Conservation (phyloP, 139 green algal genomes). For the Diplosphaera chodatii region DNA sequence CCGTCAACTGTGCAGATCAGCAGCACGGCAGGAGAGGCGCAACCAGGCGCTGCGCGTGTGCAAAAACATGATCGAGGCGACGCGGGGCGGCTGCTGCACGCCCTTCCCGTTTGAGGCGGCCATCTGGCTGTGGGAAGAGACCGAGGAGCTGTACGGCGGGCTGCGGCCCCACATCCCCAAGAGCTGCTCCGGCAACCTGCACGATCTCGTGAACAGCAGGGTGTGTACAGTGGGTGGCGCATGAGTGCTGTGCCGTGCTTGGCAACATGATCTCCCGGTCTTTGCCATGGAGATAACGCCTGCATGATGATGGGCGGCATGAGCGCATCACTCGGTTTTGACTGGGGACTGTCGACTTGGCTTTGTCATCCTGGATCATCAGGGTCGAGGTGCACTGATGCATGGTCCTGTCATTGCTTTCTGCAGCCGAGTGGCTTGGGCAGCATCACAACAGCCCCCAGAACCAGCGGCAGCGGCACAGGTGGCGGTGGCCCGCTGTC, state of each 20-base stretch:
- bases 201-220: not conserved
- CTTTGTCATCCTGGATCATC: too few relatives aligned
- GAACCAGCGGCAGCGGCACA: too few relatives aligned
- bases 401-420: too few relatives aligned
- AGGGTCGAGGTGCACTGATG: too few relatives aligned
- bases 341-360: too few relatives aligned
- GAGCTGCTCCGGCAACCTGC: not conserved
- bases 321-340: too few relatives aligned
- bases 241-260: too few relatives aligned
- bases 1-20: too few relatives aligned
- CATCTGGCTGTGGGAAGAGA: conserved; percentile 66
- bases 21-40: conserved; percentile 37
- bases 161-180: not conserved
- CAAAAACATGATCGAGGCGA: conserved; percentile 24
- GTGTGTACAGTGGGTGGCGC: too few relatives aligned
- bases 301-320: too few relatives aligned
- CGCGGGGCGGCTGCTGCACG: conserved; percentile 37
- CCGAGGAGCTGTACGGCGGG: conserved; percentile 51
- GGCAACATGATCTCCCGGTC: too few relatives aligned
- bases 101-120: conserved; percentile 64
- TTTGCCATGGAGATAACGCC: too few relatives aligned
- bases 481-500: not conserved
- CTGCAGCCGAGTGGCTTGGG: not conserved
- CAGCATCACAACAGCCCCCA: not conserved
- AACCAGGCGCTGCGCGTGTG: conserved; percentile 43